Evolutionary conservation across 768 basidiomycete genomes (phyloP).

Genomic region (Strobilomyces echinocephalus): DNA sequence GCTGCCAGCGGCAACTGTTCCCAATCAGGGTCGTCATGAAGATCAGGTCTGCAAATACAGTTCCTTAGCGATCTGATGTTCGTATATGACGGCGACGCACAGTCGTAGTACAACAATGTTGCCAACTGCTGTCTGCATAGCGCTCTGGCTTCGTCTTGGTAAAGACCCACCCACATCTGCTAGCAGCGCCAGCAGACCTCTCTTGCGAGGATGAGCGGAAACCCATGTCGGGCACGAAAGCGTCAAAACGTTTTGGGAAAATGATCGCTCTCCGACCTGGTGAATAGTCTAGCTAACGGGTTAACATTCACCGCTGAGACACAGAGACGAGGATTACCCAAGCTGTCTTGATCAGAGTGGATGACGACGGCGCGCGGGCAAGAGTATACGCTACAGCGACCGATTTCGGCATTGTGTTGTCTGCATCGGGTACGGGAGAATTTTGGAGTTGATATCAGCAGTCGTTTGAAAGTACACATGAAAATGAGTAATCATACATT

Average conservation of each 20-base stretch:
- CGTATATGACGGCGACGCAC: conserved; percentile 31
- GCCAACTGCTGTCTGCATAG: conserved; percentile 45
- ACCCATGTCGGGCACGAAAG: conserved; percentile 38
- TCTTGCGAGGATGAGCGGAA: conserved; percentile 27
- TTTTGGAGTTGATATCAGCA: conserved; percentile 19
- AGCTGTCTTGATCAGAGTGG: conserved; percentile 16
- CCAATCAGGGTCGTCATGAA: conserved; percentile 49
- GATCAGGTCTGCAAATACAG: conserved; percentile 41
- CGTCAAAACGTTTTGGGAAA: conserved; percentile 42
- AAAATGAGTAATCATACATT: conserved; percentile 42
- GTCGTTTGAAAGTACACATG: neutral
- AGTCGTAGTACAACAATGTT: conserved; percentile 46
- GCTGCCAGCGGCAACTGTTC: conserved; percentile 44
- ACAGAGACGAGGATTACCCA: conserved; percentile 37
- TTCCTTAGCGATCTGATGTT: neutral
- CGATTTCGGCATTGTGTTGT: conserved; percentile 35
- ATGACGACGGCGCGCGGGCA: conserved; percentile 29
- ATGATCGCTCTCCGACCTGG: conserved; percentile 35
- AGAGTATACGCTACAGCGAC: conserved; percentile 30
- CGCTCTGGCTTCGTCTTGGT: conserved; percentile 27
- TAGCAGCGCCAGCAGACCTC: conserved; percentile 44
- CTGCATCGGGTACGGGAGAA: conserved; percentile 36
- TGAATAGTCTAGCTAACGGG: conserved; percentile 13
- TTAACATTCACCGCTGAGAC: conserved; percentile 3
- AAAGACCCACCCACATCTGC: conserved; percentile 44